Evolutionary conservation across 2,329 filamentous ascomycete species (phyloP).

Genomic region (Leptoxyphium fumago): DNA sequence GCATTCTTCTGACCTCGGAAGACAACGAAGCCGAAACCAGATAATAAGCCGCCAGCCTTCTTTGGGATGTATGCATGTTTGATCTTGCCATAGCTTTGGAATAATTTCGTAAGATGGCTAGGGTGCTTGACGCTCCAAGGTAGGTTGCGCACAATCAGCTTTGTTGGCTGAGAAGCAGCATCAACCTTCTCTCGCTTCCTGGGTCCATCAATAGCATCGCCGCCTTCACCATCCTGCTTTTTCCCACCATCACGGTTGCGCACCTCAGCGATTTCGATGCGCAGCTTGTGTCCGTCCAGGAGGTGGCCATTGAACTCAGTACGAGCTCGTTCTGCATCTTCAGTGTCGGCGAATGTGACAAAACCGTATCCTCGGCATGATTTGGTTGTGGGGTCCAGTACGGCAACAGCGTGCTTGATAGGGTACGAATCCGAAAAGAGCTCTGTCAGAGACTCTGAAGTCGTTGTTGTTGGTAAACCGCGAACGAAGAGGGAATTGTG

Average conservation of each 20-base stretch:
- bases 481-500: constrained; percentile 65
- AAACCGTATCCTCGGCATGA: constrained; percentile 87
- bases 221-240: constrained; percentile 7
- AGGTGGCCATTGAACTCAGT: constrained; percentile 65
- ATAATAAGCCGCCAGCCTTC: constrained; percentile 49
- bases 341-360: constrained; percentile 86
- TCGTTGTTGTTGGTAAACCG: constrained; percentile 63
- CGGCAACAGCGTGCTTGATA: constrained; percentile 89
- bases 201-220: constrained; percentile 39
- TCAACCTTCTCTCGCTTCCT: constrained; percentile 48
- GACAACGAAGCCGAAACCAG: constrained; percentile 87
- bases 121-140: constrained; percentile 89
- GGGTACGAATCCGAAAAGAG: constrained; percentile 92
- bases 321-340: constrained; percentile 72
- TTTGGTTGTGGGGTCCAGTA: constrained; percentile 73
- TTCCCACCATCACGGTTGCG: constrained; percentile 49
- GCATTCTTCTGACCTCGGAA: constrained; percentile 81
- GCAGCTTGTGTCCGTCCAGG: constrained; percentile 68
- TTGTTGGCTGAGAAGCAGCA: constrained; percentile 49
- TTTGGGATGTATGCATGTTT: constrained; percentile 77
- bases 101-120: constrained; percentile 65
- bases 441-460: constrained; percentile 67
- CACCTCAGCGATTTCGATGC: constrained; percentile 75
- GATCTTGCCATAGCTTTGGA: constrained; percentile 80
- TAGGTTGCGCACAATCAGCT: constrained; percentile 79